Conservation (phyloP, 2,329 filamentous ascomycete species). For the Trichoderma arundinaceum region DNA sequence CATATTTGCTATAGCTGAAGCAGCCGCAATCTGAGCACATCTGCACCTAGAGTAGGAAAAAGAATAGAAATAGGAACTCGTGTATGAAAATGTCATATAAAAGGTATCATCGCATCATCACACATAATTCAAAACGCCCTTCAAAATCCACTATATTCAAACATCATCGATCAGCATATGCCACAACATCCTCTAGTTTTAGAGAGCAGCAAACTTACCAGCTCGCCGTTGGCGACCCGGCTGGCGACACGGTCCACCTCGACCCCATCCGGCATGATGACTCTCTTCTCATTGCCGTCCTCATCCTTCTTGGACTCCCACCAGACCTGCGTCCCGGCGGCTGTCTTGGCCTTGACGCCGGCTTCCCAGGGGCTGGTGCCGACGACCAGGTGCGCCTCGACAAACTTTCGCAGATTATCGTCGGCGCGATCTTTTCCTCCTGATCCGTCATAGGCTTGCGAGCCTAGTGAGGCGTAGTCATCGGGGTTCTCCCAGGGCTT, state of each 20-base stretch:
- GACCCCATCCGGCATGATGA: constrained; percentile 79
- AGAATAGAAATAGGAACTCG: not conserved
- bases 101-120: constrained; percentile 29
- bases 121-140: constrained; percentile 55
- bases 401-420: constrained; percentile 77
- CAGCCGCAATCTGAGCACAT: not conserved
- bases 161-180: not conserved
- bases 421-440: constrained; percentile 78
- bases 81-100: not conserved
- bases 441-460: constrained; percentile 74
- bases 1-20: too few relatives aligned
- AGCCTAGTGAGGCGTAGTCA: constrained; percentile 72
- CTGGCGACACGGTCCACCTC: constrained; percentile 77
- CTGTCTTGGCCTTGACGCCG: constrained; percentile 67
- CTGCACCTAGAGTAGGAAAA: not conserved
- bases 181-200: not conserved
- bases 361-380: constrained; percentile 77
- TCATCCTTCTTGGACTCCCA: constrained; percentile 67
- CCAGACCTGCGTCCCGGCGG: constrained; percentile 71
- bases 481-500: constrained; percentile 85
- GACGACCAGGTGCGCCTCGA: constrained; percentile 82
- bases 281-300: constrained; percentile 62
- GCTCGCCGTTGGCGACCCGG: constrained; percentile 83
- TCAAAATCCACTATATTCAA: constrained; percentile 66
- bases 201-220: constrained; percentile 54